Conservation (phyloP, 2,329 filamentous ascomycete genomes). For the Massarina eburnea region DNA sequence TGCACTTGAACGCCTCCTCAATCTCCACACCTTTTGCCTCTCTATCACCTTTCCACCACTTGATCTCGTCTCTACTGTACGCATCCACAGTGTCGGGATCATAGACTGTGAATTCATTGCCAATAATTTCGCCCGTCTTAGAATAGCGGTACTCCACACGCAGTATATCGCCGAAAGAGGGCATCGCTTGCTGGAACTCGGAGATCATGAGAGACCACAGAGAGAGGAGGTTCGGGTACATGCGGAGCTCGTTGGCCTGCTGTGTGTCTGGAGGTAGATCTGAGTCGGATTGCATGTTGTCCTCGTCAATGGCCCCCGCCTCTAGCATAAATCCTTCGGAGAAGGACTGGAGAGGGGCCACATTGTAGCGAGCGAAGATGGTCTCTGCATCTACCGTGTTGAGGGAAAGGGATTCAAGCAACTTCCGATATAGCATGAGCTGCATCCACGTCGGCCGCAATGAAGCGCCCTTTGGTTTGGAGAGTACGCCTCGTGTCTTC, state of each 20-base stretch:
- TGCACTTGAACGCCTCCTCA: conserved; percentile 87
- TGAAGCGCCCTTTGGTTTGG: conserved; percentile 64
- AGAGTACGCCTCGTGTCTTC: conserved; percentile 74
- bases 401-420: conserved; percentile 75
- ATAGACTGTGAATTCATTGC: conserved; percentile 65
- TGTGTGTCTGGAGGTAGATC: conserved; percentile 12
- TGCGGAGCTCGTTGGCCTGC: conserved; percentile 47
- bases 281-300: conserved; percentile 43
- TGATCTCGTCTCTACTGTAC: conserved; percentile 71
- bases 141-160: conserved; percentile 57
- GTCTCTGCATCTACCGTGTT: conserved; percentile 68
- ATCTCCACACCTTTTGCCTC: conserved; percentile 73
- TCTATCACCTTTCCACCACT: conserved; percentile 85
- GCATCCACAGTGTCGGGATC: conserved; percentile 63
- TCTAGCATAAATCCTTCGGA: conserved; percentile 79
- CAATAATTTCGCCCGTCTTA: conserved; percentile 55
- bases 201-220: conserved; percentile 66
- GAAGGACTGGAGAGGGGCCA: conserved; percentile 68
- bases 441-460: conserved; percentile 81
- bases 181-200: conserved; percentile 55
- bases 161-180: conserved; percentile 59
- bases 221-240: conserved; percentile 60
- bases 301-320: conserved; percentile 67
- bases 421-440: conserved; percentile 83
- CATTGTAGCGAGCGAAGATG: conserved; percentile 70